Conservation (phyloP, 2,329 filamentous ascomycete genomes). For the Colletotrichum ledebouriae region DNA sequence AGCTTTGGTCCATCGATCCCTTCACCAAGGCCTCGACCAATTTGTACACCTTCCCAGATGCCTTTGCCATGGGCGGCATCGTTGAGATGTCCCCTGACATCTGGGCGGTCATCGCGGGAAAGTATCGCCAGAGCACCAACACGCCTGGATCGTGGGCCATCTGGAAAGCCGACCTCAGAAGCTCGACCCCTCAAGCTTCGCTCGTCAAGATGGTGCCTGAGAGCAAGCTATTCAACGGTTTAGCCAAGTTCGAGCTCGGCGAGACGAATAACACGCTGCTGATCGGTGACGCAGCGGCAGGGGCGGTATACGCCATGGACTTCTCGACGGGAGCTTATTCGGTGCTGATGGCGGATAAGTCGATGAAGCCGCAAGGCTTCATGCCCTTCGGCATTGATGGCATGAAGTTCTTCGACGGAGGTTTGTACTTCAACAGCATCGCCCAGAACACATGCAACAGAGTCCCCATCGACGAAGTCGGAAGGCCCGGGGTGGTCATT, state of each 20-base stretch:
- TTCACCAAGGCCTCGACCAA: too few species aligned
- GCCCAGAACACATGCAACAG: constrained; percentile 53
- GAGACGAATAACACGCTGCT: not conserved
- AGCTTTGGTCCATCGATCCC: too few species aligned
- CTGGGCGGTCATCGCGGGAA: too few species aligned
- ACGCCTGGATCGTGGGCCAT: too few species aligned
- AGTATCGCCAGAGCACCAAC: too few species aligned
- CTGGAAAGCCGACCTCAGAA: too few species aligned
- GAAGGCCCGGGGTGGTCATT: constrained; percentile 3
- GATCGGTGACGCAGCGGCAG: not conserved
- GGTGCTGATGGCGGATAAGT: constrained; percentile 13
- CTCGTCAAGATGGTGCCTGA: too few species aligned
- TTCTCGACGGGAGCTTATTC: not conserved
- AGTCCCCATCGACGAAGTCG: constrained; percentile 42
- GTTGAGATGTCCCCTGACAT: too few species aligned
- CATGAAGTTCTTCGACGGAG: constrained; percentile 48
- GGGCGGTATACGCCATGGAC: not conserved
- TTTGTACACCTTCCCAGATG: too few species aligned
- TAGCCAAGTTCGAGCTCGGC: not conserved
- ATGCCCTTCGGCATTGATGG: constrained; percentile 44
- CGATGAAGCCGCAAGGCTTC: constrained; percentile 20
- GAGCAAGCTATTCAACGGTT: too few species aligned
- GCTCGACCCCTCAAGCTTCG: too few species aligned
- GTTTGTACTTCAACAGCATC: constrained; percentile 53
- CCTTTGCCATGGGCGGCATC: too few species aligned